These are phyloP conservation scores for Russula olivacea DNA, from an alignment of 768 basidiomycete genomes.

Conservation along the genomic window DNA sequence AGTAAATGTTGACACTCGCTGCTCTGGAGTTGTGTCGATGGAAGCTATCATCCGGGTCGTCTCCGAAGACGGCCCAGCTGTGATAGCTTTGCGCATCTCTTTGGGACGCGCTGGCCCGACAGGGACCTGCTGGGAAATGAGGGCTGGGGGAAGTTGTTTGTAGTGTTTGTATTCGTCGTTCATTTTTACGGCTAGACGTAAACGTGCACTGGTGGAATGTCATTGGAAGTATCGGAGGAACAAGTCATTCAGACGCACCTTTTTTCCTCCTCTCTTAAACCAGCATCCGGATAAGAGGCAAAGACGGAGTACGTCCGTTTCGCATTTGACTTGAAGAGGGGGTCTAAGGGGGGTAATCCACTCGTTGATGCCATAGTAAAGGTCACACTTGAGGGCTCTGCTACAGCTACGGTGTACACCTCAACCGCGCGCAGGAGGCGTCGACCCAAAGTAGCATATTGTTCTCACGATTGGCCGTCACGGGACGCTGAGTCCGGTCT, in stretches of 20 bases:
- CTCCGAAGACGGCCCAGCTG: slow-evolving; percentile 59
- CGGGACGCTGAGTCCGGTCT: neutral
- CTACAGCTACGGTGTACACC: no score
- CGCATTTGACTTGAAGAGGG: slow-evolving; percentile 55
- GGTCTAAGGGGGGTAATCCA: slow-evolving; percentile 56
- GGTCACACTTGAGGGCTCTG: neutral
- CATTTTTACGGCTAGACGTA: slow-evolving; percentile 79
- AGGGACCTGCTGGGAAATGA: slow-evolving; percentile 74
- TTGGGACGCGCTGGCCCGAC: slow-evolving; percentile 76
- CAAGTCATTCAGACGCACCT: slow-evolving; percentile 42
- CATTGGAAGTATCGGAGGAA: neutral
- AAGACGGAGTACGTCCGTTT: slow-evolving; percentile 71
- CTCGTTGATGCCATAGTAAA: slow-evolving; percentile 35
- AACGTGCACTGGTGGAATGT: slow-evolving; percentile 45
- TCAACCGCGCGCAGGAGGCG: neutral
- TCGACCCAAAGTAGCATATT: neutral
- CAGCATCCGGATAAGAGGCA: slow-evolving; percentile 56
- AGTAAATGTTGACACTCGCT: slow-evolving; percentile 64
- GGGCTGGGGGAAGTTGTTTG: slow-evolving; percentile 74
- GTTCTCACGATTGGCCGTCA: neutral
- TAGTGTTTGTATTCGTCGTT: slow-evolving; percentile 84
- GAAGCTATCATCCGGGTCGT: slow-evolving; percentile 54
- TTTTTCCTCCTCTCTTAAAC: slow-evolving; percentile 58
- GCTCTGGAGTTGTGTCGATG: slow-evolving; percentile 66
- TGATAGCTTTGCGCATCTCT: slow-evolving; percentile 58